Evolutionary conservation across 495 filamentous ascomycete species (phyloP).

Genomic region (Neurospora sp.): DNA sequence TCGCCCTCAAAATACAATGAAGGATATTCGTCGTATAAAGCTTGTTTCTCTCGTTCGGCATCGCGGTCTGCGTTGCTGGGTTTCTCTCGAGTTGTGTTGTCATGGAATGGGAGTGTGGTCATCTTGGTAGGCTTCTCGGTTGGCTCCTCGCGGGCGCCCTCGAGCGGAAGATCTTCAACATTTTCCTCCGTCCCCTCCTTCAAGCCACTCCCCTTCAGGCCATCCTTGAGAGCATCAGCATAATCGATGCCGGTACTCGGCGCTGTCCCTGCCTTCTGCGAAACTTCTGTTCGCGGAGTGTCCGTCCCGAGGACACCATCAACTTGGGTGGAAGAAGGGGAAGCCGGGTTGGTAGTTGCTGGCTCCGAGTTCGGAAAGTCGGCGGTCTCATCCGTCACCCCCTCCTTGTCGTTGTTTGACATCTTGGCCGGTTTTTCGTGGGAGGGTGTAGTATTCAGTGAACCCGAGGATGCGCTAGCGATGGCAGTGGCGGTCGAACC

Average conservation of each 20-base stretch:
- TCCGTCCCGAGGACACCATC: background rate
- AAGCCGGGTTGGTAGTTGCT: background rate
- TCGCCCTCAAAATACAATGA: background rate
- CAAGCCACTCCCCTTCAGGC: background rate
- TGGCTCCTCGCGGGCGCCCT: background rate
- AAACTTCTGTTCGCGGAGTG: background rate
- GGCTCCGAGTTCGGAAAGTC: background rate
- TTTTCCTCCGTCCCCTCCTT: constrained; percentile 10
- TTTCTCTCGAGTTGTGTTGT: background rate
- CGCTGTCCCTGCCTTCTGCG: background rate
- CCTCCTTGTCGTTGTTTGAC: background rate
- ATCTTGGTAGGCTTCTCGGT: background rate
- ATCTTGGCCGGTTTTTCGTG: background rate
- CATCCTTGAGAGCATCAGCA: background rate
- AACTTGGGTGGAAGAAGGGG: background rate
- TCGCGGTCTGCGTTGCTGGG: background rate
- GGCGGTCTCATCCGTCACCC: constrained; percentile 5
- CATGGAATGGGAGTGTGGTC: constrained; percentile 12
- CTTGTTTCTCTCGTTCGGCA: background rate
- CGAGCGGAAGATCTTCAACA: constrained; percentile 6
- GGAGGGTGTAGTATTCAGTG: background rate
- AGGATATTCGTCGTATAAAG: background rate
- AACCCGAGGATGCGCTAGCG: background rate
- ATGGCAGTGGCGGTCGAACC: background rate
- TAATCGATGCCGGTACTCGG: background rate